Conservation (phyloP, 1,284 basidiomycete genomes). For the Rhodotorula mucilaginosa region DNA sequence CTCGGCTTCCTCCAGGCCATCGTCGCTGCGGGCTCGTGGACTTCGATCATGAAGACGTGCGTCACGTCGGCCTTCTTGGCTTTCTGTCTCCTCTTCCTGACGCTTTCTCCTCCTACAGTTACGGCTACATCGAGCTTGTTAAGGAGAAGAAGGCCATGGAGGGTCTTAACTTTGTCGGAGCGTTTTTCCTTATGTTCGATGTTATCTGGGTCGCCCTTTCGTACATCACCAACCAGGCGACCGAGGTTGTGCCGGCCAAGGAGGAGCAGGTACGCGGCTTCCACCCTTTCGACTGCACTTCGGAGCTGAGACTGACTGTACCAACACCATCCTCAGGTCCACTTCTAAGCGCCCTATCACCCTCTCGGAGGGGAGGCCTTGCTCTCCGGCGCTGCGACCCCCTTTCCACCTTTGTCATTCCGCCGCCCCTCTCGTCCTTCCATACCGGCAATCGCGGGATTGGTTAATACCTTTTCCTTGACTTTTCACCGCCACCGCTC, state of each 20-base stretch:
- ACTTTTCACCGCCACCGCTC: too few species aligned
- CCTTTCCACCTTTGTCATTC: neutral
- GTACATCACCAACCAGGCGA: constrained; percentile 11
- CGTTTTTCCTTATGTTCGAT: constrained; percentile 4
- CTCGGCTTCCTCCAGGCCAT: constrained; percentile 23
- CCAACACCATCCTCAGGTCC: neutral
- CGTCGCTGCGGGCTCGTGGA: constrained; percentile 9
- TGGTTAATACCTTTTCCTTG: too few species aligned
- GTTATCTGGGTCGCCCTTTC: neutral
- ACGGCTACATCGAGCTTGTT: constrained; percentile 3
- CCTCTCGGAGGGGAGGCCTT: too few species aligned
- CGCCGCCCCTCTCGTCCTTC: too few species aligned
- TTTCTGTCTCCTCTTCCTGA: neutral
- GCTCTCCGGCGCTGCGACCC: neutral
- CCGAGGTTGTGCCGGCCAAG: constrained; percentile 3
- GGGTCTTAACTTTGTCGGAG: neutral
- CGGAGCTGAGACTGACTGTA: neutral
- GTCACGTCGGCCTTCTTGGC: neutral
- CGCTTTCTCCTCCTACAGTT: neutral
- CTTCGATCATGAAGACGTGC: constrained; percentile 5
- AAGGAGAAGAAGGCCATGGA: neutral
- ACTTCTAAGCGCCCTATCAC: constrained; percentile 3
- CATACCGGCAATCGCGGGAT: too few species aligned
- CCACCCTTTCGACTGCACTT: neutral
- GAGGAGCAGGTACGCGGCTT: constrained; percentile 2